phyloP scores from a whole-genome alignment of 208 protist species.

The Trypanosoma conorhini region DNA sequence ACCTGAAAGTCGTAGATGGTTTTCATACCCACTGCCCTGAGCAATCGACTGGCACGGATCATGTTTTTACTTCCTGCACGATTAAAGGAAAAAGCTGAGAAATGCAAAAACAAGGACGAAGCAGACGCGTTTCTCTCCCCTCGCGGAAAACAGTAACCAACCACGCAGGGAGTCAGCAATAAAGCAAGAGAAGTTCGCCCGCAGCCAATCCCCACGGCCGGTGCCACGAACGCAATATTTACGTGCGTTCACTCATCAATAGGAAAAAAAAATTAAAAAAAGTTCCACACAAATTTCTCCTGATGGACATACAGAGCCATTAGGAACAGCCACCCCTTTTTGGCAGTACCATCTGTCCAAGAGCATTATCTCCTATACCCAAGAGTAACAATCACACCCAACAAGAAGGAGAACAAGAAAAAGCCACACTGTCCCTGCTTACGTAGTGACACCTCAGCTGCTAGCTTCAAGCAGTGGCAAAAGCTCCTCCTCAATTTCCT shows the following conservation, averaged over 20 bases:
- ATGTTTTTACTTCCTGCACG: neutral
- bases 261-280: neutral
- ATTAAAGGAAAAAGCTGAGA: too few relatives aligned
- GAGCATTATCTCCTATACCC: neutral
- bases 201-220: too few relatives aligned
- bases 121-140: too few relatives aligned
- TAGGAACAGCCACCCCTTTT: neutral
- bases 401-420: conserved; percentile 28
- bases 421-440: neutral
- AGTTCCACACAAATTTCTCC: neutral
- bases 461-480: conserved; percentile 32
- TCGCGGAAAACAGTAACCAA: too few relatives aligned
- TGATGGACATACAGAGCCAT: neutral
- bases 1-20: conserved; percentile 23
- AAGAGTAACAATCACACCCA: neutral
- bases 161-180: neutral
- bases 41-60: neutral
- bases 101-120: neutral
- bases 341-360: neutral
- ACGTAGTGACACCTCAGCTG: too few relatives aligned
- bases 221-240: neutral
- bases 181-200: neutral
- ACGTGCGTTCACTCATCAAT: neutral
- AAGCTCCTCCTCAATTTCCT: conserved; percentile 68
- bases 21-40: neutral